phyloP scores from a whole-genome alignment of 768 basidiomycete species.

The Russula earlei region DNA sequence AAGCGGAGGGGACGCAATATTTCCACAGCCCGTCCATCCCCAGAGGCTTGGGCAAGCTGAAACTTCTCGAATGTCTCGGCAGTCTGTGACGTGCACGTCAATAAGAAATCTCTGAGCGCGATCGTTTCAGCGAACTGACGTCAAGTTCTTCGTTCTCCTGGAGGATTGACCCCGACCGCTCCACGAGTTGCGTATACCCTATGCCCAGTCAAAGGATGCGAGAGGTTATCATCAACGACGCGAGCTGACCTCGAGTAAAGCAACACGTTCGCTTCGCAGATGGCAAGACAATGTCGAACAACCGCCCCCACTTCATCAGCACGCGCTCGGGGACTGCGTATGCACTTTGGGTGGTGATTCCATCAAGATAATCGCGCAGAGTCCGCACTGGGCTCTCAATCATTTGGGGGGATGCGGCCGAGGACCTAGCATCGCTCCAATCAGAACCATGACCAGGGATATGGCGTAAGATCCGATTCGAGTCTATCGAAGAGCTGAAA shows the following conservation, averaged over 20 bases:
- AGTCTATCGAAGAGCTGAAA: constrained; percentile 27
- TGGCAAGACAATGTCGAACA: constrained; percentile 73
- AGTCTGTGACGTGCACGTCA: constrained; percentile 36
- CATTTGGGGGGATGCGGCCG: constrained; percentile 7
- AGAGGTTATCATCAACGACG: not conserved
- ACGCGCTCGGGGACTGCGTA: constrained; percentile 49
- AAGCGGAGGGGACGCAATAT: constrained; percentile 50
- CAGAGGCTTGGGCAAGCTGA: constrained; percentile 33
- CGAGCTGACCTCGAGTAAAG: constrained; percentile 61
- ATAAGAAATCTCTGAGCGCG: not conserved
- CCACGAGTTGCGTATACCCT: constrained; percentile 73
- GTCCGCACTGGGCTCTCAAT: constrained; percentile 2
- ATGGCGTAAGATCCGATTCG: constrained; percentile 34
- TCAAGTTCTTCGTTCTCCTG: constrained; percentile 61
- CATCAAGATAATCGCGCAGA: constrained; percentile 38
- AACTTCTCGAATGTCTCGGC: constrained; percentile 49
- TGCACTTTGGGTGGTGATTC: constrained; percentile 5
- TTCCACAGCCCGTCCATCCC: constrained; percentile 37
- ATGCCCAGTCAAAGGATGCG: not conserved
- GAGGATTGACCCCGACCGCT: constrained; percentile 68
- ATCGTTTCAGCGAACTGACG: constrained; percentile 33
- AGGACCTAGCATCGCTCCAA: constrained; percentile 34
- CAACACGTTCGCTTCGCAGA: constrained; percentile 59
- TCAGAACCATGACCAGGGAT: constrained; percentile 41
- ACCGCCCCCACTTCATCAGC: constrained; percentile 61